Percentiles rank a stretch among this genome's conserved stretches.
Conservation (phyloP, 169 alveolate genomes). For the Plasmodium yoelii region DNA sequence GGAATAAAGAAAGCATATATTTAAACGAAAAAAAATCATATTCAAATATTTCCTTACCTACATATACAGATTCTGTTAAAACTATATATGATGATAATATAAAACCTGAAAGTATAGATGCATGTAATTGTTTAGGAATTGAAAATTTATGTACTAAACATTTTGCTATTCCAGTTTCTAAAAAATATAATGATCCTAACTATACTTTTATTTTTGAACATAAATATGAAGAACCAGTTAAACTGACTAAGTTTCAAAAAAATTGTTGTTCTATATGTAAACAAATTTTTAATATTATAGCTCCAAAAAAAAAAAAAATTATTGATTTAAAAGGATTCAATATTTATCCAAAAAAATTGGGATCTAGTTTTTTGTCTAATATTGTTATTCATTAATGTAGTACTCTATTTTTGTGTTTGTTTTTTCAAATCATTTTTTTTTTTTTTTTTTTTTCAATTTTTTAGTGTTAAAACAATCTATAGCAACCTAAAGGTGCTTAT, state of each 20-base stretch:
- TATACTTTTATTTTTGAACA: not conserved
- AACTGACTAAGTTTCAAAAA: conserved; percentile 11
- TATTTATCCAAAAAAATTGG: conserved; percentile 1
- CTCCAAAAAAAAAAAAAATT: conserved; percentile 2
- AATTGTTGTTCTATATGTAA: conserved; percentile 42
- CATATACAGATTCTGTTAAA: conserved; percentile 27
- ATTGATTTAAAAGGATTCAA: conserved; percentile 20
- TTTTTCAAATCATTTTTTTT: too few relatives aligned
- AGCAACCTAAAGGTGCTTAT: too few relatives aligned
- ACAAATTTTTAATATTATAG: conserved; percentile 39
- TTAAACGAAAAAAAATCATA: conserved; percentile 19
- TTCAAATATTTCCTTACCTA: conserved; percentile 7
- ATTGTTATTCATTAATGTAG: not conserved
- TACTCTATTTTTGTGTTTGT: too few relatives aligned
- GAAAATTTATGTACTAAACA: conserved; percentile 1
- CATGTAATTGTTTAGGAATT: conserved; percentile 43
- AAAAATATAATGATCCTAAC: not conserved
- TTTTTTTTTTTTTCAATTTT: too few relatives aligned
- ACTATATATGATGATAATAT: conserved; percentile 9
- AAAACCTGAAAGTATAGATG: not conserved
- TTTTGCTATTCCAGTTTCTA: conserved; percentile 47
- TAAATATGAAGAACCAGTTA: conserved; percentile 29
- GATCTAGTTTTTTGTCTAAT: not conserved
- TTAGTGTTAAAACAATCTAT: too few relatives aligned
- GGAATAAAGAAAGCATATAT: not conserved